Base-by-base conservation (phyloP, 371 early-diverging fungal species). In the Mortierella sp. region DNA sequence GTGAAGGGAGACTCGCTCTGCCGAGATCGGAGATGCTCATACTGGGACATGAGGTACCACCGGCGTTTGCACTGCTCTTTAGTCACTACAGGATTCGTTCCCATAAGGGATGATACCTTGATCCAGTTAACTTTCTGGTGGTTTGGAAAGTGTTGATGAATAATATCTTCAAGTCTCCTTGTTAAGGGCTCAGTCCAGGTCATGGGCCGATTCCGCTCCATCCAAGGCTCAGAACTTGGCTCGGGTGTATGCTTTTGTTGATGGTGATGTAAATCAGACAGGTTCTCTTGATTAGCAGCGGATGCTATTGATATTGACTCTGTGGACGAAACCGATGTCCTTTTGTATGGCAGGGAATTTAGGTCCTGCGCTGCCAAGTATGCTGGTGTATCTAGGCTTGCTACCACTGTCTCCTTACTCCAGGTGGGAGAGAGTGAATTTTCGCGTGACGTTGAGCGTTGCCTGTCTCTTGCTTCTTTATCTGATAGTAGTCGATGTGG, bases 121-220 rank as follows among this genome's bases (percentile, higher is more conserved):
- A 53, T 34, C 77, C 77, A 76, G 19, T 76, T 71, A 53, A 76
- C 68, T 40, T 76, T 70, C 45, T 67, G 63, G n/a, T 61, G 67
- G 31, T 61, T 70, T 5, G 77, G 68, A 47, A 70, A 68, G 22
- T 76, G 64, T 19, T 67, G 43, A 13, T 42, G 53, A 6, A 76
- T 65, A 32, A 71, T 59, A 8, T 71, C 61, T 55, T 76, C 72
- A 19, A 76, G 56, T 22, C 55, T 71, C 2, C 71, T 54, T 22
- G 71, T 67, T 56, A 76, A 23, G 1, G 77, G 72, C 34, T 76
- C 77, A 15, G 77, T 76, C 77, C 71, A 76, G 9, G 71, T 76
- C 77, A 76, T 76, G 22, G 71, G 77, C 47, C 69, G 60, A 55
- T 47, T 64, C 22, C 63, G 42, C 29, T 68, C 75, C 34, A 47